Base-by-base conservation (phyloP, 2,329 filamentous ascomycete genomes). In the Graphiopsis chlorocephala region DNA sequence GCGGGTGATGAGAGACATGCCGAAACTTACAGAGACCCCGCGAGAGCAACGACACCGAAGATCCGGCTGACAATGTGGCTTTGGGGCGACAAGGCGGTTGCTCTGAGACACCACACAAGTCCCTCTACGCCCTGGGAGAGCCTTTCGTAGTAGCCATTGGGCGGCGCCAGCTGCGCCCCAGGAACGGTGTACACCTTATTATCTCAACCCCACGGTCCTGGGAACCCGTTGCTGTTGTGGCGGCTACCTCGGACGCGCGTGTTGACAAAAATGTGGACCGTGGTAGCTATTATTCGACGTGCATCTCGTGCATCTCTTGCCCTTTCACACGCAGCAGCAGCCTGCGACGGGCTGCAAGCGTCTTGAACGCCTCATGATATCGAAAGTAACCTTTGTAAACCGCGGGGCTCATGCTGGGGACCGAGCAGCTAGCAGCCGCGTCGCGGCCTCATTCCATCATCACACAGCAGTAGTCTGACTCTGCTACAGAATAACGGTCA, bases 101-200 rank as follows among this genome's bases (percentile, higher is more conserved):
- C 47, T 55, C 48, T 62, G 60, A 62, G 60, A 62, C 60, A 62
- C 60, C 60, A 62, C 60, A 45, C 60, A 62, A 55, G 60, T 55
- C 25, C 42, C 48, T 45, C 31, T 23, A 20, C 14, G 60, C 60
- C 38, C 29, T 61, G 59, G 59, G 29, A 38, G 15, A 31, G 45
- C 20, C 23, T 29, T 45, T 55, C 25, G 31, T 26, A 12, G 60
- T 23, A 23, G 60, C 60, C 60, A 55, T 62, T 62, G 47, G 60
- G 60, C 48, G 17, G 23, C 31, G 29, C 10, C 26, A 14, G 60
- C 60, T 55, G 60, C 60, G 60, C 60, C 60, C 55, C 60, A 62
- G 60, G 60, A 28, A 55, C 60, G 48, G 48, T 62, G 60, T 42
- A 62, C 25, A 33, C 48, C 26, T n/a, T 20, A 20, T 45, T 12